A percentile compares a stretch with the other conserved stretches of the same genome.
phyloP scores from a whole-genome alignment of 768 basidiomycete species.

The Daedaleopsis nitida region DNA sequence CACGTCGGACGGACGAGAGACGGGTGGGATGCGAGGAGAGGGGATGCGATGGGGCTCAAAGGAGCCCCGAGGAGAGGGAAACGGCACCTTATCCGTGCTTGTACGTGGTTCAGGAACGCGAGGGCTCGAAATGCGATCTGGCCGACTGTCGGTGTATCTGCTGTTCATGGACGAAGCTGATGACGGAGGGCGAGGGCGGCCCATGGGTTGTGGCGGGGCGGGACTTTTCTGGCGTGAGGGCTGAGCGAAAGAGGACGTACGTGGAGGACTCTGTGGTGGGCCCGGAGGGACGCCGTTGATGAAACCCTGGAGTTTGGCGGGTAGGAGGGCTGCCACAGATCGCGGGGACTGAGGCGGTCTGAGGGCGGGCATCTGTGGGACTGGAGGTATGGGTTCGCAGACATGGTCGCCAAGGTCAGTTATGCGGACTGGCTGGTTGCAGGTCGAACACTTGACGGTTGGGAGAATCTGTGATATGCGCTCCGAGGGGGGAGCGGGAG shows the following conservation, averaged over 20 bases:
- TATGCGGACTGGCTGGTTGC: constrained; percentile 69
- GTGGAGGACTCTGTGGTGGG: constrained; percentile 11
- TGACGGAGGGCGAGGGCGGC: constrained; percentile 27
- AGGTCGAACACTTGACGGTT: constrained; percentile 83
- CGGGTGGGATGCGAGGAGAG: constrained; percentile 11
- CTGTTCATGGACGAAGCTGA: constrained; percentile 21
- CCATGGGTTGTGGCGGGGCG: constrained; percentile 11
- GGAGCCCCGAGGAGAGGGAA: constrained; percentile 21
- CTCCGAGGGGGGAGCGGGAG: constrained; percentile 19
- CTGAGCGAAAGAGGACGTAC: constrained; percentile 10
- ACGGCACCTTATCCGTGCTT: constrained; percentile 19
- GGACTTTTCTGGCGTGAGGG: constrained; percentile 24
- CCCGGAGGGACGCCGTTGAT: constrained; percentile 26
- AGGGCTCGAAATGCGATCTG: constrained; percentile 25
- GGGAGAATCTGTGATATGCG: constrained; percentile 71
- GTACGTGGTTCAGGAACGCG: constrained; percentile 9
- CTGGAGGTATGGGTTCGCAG: constrained; percentile 56
- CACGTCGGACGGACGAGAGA: constrained; percentile 10
- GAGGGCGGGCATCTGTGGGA: constrained; percentile 38
- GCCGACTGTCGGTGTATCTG: constrained; percentile 15
- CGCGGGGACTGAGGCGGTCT: constrained; percentile 42
- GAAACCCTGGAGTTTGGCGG: constrained; percentile 51
- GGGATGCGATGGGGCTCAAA: constrained; percentile 11
- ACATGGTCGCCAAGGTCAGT: constrained; percentile 76
- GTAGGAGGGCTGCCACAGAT: constrained; percentile 47